Evolutionary conservation across 2,329 filamentous ascomycete genomes (phyloP).

Genomic region (Bimuria novae-zelandiae): DNA sequence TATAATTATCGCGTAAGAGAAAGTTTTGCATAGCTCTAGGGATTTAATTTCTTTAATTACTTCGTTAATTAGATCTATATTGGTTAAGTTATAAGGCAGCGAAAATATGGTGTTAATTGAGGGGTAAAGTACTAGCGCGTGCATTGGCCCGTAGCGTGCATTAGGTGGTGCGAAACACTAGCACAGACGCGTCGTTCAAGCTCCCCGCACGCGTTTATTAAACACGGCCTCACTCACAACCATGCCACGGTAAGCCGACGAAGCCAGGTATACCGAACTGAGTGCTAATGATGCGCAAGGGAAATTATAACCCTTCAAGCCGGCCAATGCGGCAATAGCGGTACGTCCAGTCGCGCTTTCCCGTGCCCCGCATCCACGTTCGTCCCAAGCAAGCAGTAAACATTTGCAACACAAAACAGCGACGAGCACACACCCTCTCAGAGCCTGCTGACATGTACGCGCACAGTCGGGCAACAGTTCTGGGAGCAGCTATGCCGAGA

Average conservation of each 20-base stretch:
- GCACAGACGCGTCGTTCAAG: no score
- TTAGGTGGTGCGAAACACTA: no score
- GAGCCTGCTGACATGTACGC: conserved; percentile 4
- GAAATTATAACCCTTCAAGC: conserved; percentile 99
- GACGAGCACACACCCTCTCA: not conserved
- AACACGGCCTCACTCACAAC: conserved; percentile 26
- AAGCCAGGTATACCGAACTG: not conserved
- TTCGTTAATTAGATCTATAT: no score
- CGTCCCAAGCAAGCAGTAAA: no score
- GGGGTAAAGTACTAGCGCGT: no score
- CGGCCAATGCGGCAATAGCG: conserved; percentile 99
- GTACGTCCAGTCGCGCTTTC: conserved; percentile 61
- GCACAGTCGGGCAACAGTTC: conserved; percentile 89
- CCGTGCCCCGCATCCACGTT: not conserved
- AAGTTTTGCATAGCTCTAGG: no score
- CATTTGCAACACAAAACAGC: conserved; percentile 35
- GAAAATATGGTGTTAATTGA: no score
- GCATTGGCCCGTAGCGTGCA: no score
- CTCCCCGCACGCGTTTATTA: conserved; percentile 40
- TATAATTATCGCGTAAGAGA: no score
- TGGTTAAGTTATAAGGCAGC: no score
- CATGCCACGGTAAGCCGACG: conserved; percentile 45
- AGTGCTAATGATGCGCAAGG: conserved; percentile 54
- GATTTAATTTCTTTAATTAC: no score
- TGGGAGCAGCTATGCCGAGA: conserved; percentile 99